A percentile compares a stretch with the other conserved stretches of the same genome.
phyloP scores from a whole-genome alignment of 2,329 filamentous ascomycete species.

The Stachybotrys chlorohalonatus region DNA sequence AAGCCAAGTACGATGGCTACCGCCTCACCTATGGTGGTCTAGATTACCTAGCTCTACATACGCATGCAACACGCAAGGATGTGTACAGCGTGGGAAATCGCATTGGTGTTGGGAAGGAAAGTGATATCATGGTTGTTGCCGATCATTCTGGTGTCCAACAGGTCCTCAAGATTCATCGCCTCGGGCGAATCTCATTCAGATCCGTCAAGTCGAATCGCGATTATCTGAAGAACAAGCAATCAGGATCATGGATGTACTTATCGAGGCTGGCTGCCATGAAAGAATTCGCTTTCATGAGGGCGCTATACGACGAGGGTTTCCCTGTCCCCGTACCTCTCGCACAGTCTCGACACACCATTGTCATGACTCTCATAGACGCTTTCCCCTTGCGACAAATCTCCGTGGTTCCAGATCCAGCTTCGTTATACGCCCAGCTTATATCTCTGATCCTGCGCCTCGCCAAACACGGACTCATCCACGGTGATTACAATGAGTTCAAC shows the following conservation, averaged over 20 bases:
- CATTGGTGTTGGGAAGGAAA: constrained; percentile 95
- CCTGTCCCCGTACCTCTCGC: constrained; percentile 80
- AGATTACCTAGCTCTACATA: constrained; percentile 93
- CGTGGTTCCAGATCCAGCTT: constrained; percentile 70
- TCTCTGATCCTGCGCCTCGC: constrained; percentile 77
- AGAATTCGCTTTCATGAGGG: constrained; percentile 91
- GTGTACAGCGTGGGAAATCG: constrained; percentile 92
- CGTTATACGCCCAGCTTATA: constrained; percentile 88
- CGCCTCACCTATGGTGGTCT: constrained; percentile 92
- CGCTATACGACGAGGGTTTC: constrained; percentile 74
- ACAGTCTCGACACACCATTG: constrained; percentile 88
- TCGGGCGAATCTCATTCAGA: constrained; percentile 93
- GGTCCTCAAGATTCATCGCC: constrained; percentile 90
- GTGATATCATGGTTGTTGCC: constrained; percentile 91
- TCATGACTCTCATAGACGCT: constrained; percentile 91
- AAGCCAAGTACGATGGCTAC: constrained; percentile 96
- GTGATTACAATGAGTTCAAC: constrained; percentile 99
- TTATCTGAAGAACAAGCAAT: constrained; percentile 73
- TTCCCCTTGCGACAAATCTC: constrained; percentile 87
- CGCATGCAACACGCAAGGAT: constrained; percentile 68
- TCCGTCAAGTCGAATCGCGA: constrained; percentile 94
- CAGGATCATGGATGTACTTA: constrained; percentile 97
- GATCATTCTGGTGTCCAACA: constrained; percentile 66
- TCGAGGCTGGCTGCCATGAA: constrained; percentile 86
- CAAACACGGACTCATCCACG: constrained; percentile 83